Evolutionary conservation across 2,329 filamentous ascomycete species (phyloP).

Genomic region (Elsinoe fawcettii): DNA sequence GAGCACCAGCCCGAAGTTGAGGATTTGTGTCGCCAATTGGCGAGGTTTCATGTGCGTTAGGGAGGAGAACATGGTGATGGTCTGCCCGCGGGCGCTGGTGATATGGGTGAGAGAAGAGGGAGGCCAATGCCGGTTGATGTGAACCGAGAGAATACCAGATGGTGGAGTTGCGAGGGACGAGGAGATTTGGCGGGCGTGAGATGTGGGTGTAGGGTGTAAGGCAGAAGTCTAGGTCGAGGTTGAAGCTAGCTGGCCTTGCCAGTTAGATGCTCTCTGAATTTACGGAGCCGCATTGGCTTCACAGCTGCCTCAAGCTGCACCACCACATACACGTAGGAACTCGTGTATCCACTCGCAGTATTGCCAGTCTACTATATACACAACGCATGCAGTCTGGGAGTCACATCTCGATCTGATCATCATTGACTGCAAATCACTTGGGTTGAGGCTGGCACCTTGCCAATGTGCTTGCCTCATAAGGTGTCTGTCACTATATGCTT

Average conservation of each 20-base stretch:
- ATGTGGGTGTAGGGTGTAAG: neutral
- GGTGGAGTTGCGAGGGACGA: neutral
- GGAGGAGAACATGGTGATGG: constrained; percentile 56
- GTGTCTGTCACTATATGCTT: too few relatives aligned
- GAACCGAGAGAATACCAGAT: neutral
- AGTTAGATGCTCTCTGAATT: neutral
- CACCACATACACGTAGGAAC: too few relatives aligned
- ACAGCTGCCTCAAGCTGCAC: neutral
- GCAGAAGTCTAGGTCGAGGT: neutral
- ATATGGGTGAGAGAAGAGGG: neutral
- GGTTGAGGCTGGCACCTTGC: too few relatives aligned
- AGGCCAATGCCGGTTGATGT: too few relatives aligned
- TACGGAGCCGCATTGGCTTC: neutral
- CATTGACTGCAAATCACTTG: too few relatives aligned
- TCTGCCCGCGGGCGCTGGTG: constrained; percentile 14
- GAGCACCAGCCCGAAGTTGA: constrained; percentile 86
- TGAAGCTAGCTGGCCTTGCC: constrained; percentile 1
- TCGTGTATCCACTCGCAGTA: too few relatives aligned
- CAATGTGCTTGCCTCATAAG: too few relatives aligned
- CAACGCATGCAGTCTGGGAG: too few relatives aligned
- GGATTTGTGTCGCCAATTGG: constrained; percentile 70
- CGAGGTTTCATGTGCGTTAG: constrained; percentile 63
- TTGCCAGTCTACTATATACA: too few relatives aligned
- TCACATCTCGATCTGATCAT: too few relatives aligned
- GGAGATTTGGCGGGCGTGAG: neutral